A percentile compares a stretch with the other conserved stretches of the same genome.
These are phyloP conservation scores for Aaosphaeria arxii DNA, from an alignment of 2,329 filamentous ascomycete genomes.

Conservation along the genomic window DNA sequence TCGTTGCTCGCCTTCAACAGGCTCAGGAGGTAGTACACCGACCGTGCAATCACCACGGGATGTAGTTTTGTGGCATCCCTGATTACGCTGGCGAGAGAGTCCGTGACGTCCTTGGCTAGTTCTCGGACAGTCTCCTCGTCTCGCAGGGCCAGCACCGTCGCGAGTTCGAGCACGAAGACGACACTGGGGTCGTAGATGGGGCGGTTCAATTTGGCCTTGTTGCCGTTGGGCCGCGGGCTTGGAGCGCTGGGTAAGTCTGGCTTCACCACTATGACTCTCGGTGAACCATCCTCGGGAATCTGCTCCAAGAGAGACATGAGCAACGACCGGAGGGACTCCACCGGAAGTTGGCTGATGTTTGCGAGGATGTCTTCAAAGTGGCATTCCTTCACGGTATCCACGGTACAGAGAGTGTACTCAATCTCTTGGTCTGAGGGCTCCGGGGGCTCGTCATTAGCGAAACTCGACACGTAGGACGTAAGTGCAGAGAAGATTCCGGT, in stretches of 20 bases:
- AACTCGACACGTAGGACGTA: conserved; percentile 96
- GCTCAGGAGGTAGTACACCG: conserved; percentile 81
- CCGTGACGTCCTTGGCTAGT: conserved; percentile 76
- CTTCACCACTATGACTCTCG: conserved; percentile 84
- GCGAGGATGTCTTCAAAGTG: conserved; percentile 77
- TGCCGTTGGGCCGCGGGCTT: conserved; percentile 58
- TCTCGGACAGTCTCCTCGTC: conserved; percentile 69
- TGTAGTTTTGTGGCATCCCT: conserved; percentile 78
- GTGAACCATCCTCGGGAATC: conserved; percentile 80
- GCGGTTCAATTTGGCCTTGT: conserved; percentile 54
- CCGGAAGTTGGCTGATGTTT: conserved; percentile 71
- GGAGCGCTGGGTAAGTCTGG: conserved; percentile 70
- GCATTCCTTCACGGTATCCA: conserved; percentile 91
- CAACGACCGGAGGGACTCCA: conserved; percentile 58
- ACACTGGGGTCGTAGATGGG: conserved; percentile 79
- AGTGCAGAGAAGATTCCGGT: conserved; percentile 89
- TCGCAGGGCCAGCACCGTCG: conserved; percentile 75
- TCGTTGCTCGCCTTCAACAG: conserved; percentile 84
- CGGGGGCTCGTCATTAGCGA: conserved; percentile 94
- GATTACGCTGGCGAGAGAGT: conserved; percentile 76
- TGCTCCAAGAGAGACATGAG: conserved; percentile 74
- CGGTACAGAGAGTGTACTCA: conserved; percentile 89
- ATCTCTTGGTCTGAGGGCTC: conserved; percentile 97
- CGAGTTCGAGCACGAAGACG: conserved; percentile 88
- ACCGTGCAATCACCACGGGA: conserved; percentile 76